Evolutionary conservation across 78 protist genomes (phyloP).

Genomic region (Pelomyxa schiedti): DNA sequence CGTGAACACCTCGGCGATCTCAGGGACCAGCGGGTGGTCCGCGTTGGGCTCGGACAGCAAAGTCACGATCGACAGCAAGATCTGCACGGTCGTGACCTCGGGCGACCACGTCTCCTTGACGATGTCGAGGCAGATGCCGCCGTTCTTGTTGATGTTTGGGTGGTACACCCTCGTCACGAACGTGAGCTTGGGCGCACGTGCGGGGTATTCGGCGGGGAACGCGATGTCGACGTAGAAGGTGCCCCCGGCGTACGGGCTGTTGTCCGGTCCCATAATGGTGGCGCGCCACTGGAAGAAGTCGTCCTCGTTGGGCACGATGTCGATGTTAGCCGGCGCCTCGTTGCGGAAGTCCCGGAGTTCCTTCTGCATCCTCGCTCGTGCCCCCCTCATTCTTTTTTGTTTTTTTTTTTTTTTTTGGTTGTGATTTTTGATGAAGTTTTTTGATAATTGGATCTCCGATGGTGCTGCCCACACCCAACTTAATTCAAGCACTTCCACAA

Average conservation of each 20-base stretch:
- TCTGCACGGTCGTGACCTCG: conserved; percentile 41
- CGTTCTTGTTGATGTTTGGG: conserved; percentile 59
- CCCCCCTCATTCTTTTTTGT: no score
- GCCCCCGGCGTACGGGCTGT: conserved; percentile 67
- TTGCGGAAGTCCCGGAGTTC: no score
- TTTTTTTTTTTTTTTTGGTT: no score
- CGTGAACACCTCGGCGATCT: conserved; percentile 49
- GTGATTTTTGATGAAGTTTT: no score
- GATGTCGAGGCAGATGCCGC: conserved; percentile 55
- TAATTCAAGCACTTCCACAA: no score
- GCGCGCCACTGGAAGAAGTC: conserved; percentile 89
- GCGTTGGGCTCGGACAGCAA: conserved; percentile 56
- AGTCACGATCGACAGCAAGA: conserved; percentile 27
- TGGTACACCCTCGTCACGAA: conserved; percentile 64
- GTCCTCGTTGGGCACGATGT: no score
- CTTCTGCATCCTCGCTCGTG: no score
- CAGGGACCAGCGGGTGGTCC: conserved; percentile 42
- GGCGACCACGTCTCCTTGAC: conserved; percentile 50
- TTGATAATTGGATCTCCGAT: no score
- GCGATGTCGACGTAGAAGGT: conserved; percentile 39
- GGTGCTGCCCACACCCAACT: no score
- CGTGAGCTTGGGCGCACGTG: conserved; percentile 58
- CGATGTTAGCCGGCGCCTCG: no score
- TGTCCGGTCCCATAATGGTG: conserved; percentile 83
- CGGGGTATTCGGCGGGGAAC: conserved; percentile 62